Percentiles rank a stretch among this genome's conserved stretches.
phyloP scores from a whole-genome alignment of 768 basidiomycete genomes.

The Naganishia onofrii region DNA sequence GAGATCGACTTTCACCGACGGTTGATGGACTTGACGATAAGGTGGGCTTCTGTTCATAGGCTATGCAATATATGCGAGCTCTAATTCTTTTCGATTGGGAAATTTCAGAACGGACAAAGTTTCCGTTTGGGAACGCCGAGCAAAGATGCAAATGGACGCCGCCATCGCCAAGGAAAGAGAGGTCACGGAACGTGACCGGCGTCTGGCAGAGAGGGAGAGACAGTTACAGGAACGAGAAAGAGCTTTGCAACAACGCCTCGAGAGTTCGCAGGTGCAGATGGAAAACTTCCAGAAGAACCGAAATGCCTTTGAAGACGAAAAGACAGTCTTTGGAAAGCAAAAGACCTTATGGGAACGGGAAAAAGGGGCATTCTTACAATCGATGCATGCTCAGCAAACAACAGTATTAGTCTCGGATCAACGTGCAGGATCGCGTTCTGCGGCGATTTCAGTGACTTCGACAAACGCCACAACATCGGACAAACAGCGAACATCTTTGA shows the following conservation, averaged over 20 bases:
- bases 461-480: not conserved
- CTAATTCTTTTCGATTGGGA: not conserved
- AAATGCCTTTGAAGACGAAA: slow-evolving; percentile 8
- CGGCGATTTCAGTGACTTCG: not conserved
- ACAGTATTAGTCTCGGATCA: not conserved
- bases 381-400: not conserved
- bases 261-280: slow-evolving; percentile 28
- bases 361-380: slow-evolving; percentile 4
- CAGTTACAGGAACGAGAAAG: slow-evolving; percentile 34
- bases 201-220: slow-evolving; percentile 39
- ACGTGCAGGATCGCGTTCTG: not conserved
- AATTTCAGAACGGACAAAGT: slow-evolving; percentile 36
- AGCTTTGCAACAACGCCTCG: slow-evolving; percentile 1
- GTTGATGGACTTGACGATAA: slow-evolving; percentile 9
- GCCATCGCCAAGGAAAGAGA: slow-evolving; percentile 33
- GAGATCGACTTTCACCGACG: slow-evolving; percentile 17
- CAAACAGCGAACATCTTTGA: not conserved
- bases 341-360: slow-evolving; percentile 8
- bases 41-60: not conserved
- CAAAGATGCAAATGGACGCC: not conserved
- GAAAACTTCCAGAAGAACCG: slow-evolving; percentile 1
- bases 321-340: slow-evolving; percentile 11
- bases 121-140: slow-evolving; percentile 3
- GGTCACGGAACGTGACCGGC: slow-evolving; percentile 35
- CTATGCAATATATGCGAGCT: not conserved